Evolutionary conservation across 192 early-diverging fungal species (phyloP).

Genomic region (Entrophospora sp.): DNA sequence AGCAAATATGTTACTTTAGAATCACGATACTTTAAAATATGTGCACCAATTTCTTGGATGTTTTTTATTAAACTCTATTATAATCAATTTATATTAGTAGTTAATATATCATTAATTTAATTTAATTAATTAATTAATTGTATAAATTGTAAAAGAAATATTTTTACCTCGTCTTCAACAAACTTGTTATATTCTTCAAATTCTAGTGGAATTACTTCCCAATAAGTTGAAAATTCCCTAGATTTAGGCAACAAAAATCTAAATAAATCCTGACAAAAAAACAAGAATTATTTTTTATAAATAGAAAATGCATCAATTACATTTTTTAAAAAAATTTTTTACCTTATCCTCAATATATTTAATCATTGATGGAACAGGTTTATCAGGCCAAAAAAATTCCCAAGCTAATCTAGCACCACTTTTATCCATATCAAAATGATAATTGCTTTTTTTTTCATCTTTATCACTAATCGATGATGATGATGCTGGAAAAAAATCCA

Average conservation of each 20-base stretch:
- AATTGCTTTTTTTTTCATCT: background rate
- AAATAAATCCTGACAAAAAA: background rate
- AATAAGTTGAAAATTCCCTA: background rate
- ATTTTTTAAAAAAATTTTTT: background rate
- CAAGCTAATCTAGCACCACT: slow-evolving; percentile 13
- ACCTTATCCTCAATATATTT: background rate
- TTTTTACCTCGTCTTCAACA: slow-evolving; percentile 2
- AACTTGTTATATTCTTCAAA: background rate
- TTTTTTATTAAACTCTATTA: background rate
- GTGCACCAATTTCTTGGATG: background rate
- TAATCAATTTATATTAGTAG: background rate
- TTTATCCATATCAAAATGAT: slow-evolving; percentile 1
- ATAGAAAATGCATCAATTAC: background rate
- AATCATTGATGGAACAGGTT: background rate
- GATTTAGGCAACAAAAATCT: background rate
- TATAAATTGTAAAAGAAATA: background rate
- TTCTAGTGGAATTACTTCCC: background rate
- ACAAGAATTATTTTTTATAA: background rate
- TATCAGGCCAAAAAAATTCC: slow-evolving; percentile 11
- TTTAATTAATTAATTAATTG: background rate
- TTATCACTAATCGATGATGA: too few relatives aligned
- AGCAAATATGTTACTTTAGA: background rate
- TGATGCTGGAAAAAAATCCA: background rate
- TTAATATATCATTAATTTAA: background rate
- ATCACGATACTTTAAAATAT: background rate